These are phyloP conservation scores for Myxozyma sirexii DNA, from an alignment of 805 yeast species.

Conservation along the genomic window DNA sequence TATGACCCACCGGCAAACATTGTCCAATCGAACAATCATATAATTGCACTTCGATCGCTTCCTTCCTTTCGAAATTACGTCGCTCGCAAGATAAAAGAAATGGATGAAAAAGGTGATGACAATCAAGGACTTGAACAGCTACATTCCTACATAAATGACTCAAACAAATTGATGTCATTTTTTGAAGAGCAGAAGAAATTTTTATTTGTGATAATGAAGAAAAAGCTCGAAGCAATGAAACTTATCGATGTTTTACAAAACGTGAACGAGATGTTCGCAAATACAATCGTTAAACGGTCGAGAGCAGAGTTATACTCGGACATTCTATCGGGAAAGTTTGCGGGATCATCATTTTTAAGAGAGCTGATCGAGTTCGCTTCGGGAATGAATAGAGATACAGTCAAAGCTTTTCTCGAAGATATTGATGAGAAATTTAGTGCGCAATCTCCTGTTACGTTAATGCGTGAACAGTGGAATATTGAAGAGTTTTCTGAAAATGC, in stretches of 20 bases:
- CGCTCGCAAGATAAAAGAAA: background rate
- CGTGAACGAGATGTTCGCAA: background rate
- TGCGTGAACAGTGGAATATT: conserved; percentile 16
- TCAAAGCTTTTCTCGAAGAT: background rate
- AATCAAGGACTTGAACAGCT: background rate
- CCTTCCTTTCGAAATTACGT: conserved; percentile 42
- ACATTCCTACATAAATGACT: background rate
- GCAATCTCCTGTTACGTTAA: background rate
- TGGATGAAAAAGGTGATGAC: background rate
- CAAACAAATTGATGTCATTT: background rate
- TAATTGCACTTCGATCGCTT: conserved; percentile 41
- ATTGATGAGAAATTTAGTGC: conserved; percentile 4
- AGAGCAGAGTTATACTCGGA: conserved; percentile 21
- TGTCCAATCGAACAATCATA: conserved; percentile 31
- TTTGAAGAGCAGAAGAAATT: background rate
- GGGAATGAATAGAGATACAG: conserved; percentile 9
- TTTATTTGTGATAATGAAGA: background rate
- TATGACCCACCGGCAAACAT: conserved; percentile 14
- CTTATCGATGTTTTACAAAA: conserved; percentile 1
- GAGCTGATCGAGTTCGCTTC: conserved; percentile 1
- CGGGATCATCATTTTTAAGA: conserved; percentile 3
- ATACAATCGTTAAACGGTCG: background rate
- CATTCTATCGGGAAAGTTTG: conserved; percentile 14
- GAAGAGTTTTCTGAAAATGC: conserved; percentile 1
- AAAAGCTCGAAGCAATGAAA: conserved; percentile 4